Base-by-base conservation (phyloP, 441 rosid species). In the Pelargonium cotyledonis region DNA sequence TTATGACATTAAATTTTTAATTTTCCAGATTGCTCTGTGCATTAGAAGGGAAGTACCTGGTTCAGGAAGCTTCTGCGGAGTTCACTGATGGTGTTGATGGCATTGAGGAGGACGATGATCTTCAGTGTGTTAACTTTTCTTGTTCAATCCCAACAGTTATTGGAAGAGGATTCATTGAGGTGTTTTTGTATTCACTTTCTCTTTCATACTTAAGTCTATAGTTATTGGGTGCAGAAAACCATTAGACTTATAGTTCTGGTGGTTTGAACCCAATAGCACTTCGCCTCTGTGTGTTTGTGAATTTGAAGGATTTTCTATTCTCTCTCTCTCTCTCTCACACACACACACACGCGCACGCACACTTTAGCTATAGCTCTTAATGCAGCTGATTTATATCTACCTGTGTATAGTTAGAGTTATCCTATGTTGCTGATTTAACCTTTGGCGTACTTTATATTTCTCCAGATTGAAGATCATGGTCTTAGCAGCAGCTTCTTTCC, bases 141-240 rank as follows among this genome's bases (percentile, higher is more conserved):
- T 91, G 95, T 76, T 81, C 90, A 70, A 76, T 91, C 66, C 91
- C 97, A 15, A 46, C 73, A 1, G 72, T 81, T 60, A 76, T 72
- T 57, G 96, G 97, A 78, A 83, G 99, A 79, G 99, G 99, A 68
- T 95, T 95, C 81, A 83, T 95, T 63, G 99, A 95, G 96, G 99
- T 93, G 66, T 65, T 49, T 7, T 74, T 72, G 72, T 70, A 43
- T 70, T 70, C 63, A 18, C 8, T 49, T 51, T 71, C 51, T 73
- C 40, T 46, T 60, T 51, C 35, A 21, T 58, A 51, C 57, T 51
- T 14, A 51, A 14, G 15, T 15, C 6, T 47, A 5, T 47, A 47
- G 4, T 0, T 3, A 11, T 1, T 12, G 55, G 55, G 55, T 47
- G 55, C 11, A 47, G 55, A 11, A 47, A 47, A 47, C 15, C 55